phyloP scores from a whole-genome alignment of 345 rosid species.

The Brassica napus region DNA sequence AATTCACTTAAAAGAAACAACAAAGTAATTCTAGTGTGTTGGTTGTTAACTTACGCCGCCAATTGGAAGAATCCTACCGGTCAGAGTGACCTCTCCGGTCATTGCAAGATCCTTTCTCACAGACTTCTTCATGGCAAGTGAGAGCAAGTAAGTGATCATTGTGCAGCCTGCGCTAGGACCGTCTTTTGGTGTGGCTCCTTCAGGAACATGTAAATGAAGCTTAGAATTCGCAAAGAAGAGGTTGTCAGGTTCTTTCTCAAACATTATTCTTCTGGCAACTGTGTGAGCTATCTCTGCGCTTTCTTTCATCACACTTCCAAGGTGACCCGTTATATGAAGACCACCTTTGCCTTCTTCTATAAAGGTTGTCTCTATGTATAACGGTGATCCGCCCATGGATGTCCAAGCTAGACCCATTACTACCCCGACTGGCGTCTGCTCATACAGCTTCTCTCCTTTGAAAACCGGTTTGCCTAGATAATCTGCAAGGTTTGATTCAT shows the following conservation, averaged over 20 bases:
- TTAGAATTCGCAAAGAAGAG: background rate
- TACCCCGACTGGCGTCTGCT: background rate
- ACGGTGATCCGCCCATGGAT: background rate
- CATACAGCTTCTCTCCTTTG: background rate
- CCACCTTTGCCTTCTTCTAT: background rate
- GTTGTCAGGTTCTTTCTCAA: slow-evolving; percentile 58
- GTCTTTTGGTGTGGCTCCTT: slow-evolving; percentile 78
- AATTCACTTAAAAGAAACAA: too few species aligned
- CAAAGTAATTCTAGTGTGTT: background rate
- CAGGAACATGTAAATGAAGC: slow-evolving; percentile 92
- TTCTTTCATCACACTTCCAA: background rate
- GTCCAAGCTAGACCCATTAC: background rate
- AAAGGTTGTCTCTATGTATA: background rate
- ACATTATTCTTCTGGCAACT: slow-evolving; percentile 62
- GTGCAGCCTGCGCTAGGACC: background rate
- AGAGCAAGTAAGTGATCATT: background rate
- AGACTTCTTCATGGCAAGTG: background rate
- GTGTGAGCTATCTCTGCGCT: slow-evolving; percentile 41
- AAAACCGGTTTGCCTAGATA: too few species aligned
- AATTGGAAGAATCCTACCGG: background rate
- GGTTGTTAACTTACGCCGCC: slow-evolving; percentile 23
- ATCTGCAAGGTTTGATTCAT: too few species aligned
- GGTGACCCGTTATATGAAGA: background rate
- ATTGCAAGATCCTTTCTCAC: background rate
- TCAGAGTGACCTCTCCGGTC: background rate